These are phyloP conservation scores for Omphalotus guepiniiformis DNA, from an alignment of 768 basidiomycete genomes.

Conservation along the genomic window DNA sequence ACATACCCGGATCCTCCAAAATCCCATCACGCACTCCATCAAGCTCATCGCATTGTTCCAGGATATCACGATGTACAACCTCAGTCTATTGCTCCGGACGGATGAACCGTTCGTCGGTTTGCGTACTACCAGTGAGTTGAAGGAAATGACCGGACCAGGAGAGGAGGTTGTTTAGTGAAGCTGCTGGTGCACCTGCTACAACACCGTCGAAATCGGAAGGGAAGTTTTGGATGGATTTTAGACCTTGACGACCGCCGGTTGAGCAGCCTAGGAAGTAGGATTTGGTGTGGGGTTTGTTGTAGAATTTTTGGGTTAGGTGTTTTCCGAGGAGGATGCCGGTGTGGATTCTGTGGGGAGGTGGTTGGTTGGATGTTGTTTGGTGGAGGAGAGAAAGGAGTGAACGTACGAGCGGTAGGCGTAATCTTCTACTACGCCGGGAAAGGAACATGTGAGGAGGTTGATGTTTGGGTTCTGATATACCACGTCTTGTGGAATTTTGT, in stretches of 20 bases:
- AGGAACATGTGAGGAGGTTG: no score
- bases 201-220: conserved; percentile 23
- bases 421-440: no score
- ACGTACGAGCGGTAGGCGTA: no score
- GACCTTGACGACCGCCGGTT: conserved; percentile 21
- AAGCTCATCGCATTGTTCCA: conserved; percentile 19
- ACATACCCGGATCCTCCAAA: conserved; percentile 17
- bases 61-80: conserved; percentile 15
- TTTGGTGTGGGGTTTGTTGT: conserved; percentile 13
- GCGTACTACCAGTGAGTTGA: conserved; percentile 3
- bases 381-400: no score
- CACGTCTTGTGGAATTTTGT: no score
- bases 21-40: conserved; percentile 20
- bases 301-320: conserved; percentile 15
- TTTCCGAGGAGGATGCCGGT: conserved; percentile 15
- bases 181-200: conserved; percentile 20
- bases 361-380: no score
- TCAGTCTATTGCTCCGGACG: conserved; percentile 11
- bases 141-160: conserved; percentile 4
- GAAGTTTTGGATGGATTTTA: conserved; percentile 15
- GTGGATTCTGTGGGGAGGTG: no score
- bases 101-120: conserved; percentile 11
- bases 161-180: background rate
- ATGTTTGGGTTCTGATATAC: no score
- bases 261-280: conserved; percentile 22